These are phyloP conservation scores for Cryptococcus neoformans DNA, from an alignment of 1,284 basidiomycete species.

Conservation along the genomic window DNA sequence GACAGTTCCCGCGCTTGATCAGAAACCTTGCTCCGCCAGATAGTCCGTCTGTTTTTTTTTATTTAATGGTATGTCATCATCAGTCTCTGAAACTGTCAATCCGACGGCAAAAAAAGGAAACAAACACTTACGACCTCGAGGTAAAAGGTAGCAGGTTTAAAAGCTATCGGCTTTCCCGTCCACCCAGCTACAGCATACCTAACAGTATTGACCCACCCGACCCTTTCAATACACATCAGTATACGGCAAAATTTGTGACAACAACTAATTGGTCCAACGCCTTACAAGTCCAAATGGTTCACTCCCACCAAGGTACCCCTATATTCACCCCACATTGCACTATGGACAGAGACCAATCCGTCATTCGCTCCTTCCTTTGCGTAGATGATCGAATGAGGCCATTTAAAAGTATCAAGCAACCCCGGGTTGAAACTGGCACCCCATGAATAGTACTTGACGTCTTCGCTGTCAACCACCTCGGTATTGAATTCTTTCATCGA, in stretches of 20 bases:
- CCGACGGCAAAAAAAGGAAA: not conserved
- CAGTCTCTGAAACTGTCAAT: too few relatives aligned
- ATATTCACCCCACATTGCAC: constrained; percentile 77
- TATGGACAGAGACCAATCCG: constrained; percentile 84
- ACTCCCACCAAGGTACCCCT: constrained; percentile 78
- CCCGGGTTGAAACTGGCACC: constrained; percentile 85
- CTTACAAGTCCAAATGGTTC: constrained; percentile 84
- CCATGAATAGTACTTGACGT: constrained; percentile 88
- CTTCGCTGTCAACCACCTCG: constrained; percentile 68
- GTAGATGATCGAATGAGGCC: constrained; percentile 77
- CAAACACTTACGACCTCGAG: constrained; percentile 60
- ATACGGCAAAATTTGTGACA: not conserved
- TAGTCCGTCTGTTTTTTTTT: constrained; percentile 37
- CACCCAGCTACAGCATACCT: constrained; percentile 82
- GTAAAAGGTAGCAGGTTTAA: constrained; percentile 82
- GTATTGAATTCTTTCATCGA: constrained; percentile 87
- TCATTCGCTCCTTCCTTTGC: constrained; percentile 93
- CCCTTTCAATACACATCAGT: constrained; percentile 21
- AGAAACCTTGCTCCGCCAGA: constrained; percentile 46
- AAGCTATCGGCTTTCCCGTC: constrained; percentile 57
- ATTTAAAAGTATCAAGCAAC: constrained; percentile 80
- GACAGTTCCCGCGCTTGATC: not conserved
- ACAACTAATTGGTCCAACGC: not conserved
- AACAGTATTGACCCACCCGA: constrained; percentile 53
- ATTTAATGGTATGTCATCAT: not conserved